Conservation (phyloP, 345 rosid species). For the Sisymbrium irio region DNA sequence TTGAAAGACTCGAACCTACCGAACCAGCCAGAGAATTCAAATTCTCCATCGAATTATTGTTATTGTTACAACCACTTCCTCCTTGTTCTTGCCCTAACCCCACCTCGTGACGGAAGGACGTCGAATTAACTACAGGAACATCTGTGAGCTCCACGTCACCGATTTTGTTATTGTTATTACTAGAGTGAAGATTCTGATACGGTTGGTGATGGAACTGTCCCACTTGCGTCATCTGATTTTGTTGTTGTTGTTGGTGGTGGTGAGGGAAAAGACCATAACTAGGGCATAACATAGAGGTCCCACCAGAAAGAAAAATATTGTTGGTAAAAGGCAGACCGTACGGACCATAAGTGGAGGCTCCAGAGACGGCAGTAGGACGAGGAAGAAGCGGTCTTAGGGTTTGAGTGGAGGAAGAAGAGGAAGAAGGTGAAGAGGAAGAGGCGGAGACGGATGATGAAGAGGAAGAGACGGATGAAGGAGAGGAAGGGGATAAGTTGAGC, state of each 20-base stretch:
- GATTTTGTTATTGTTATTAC: slow-evolving; percentile 2
- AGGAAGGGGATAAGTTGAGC: slow-evolving; percentile 54
- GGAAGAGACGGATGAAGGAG: slow-evolving; percentile 41
- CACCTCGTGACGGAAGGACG: slow-evolving; percentile 13
- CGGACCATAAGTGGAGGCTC: slow-evolving; percentile 22
- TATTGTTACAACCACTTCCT: slow-evolving; percentile 11
- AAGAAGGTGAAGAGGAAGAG: slow-evolving; percentile 38
- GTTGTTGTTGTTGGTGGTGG: slow-evolving; percentile 32
- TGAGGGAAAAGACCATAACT: slow-evolving; percentile 25
- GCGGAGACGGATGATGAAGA: slow-evolving; percentile 41
- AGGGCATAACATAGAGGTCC: slow-evolving; percentile 31
- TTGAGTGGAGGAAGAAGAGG: slow-evolving; percentile 49
- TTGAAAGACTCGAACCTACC: slow-evolving; percentile 45
- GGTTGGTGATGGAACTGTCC: slow-evolving; percentile 32
- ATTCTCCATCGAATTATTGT: slow-evolving; percentile 29
- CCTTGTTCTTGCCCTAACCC: slow-evolving; percentile 33
- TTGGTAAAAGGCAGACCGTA: slow-evolving; percentile 29
- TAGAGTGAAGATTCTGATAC: slow-evolving; percentile 24
- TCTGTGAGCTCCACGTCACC: slow-evolving; percentile 15
- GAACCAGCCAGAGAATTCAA: slow-evolving; percentile 44
- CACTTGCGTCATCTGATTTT: slow-evolving; percentile 31
- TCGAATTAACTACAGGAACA: slow-evolving; percentile 7
- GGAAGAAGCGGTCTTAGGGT: slow-evolving; percentile 91
- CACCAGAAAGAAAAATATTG: slow-evolving; percentile 26
- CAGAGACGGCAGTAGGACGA: slow-evolving; percentile 53